A percentile compares a stretch with the other conserved stretches of the same genome.
Conservation (phyloP, 495 filamentous ascomycete genomes). For the Penicillium malachiteum region DNA sequence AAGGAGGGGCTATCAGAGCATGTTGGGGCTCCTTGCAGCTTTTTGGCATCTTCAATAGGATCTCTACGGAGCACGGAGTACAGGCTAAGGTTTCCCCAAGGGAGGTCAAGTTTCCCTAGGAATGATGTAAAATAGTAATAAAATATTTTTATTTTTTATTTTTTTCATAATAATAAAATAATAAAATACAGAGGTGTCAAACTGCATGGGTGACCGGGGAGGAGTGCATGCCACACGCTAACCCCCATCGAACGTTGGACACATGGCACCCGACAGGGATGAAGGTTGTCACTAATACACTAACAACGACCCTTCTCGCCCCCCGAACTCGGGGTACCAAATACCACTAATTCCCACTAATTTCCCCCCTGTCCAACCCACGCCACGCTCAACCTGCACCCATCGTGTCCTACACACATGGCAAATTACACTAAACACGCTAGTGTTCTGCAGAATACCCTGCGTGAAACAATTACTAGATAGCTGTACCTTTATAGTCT, state of each 20-base stretch:
- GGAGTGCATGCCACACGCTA: conserved; percentile 5
- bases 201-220: neutral
- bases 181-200: conserved; percentile 1
- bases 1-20: neutral
- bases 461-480: too few species aligned
- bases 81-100: too few species aligned
- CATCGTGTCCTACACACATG: conserved; percentile 4
- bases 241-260: conserved; percentile 4
- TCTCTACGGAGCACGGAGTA: neutral
- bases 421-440: neutral
- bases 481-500: too few species aligned
- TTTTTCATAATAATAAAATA: neutral
- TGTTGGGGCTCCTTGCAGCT: conserved; percentile 1
- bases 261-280: conserved; percentile 6
- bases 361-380: neutral
- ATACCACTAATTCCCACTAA: neutral
- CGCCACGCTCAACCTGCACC: neutral
- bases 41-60: neutral
- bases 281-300: conserved; percentile 5
- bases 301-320: neutral
- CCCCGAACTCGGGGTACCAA: neutral
- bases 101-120: too few species aligned
- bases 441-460: neutral
- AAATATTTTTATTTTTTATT: neutral
- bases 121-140: neutral